Evolutionary conservation across 2,329 filamentous ascomycete species (phyloP), one percentile per base, ranked within the genome.

Genomic region (Lecanicillium sp.): DNA sequence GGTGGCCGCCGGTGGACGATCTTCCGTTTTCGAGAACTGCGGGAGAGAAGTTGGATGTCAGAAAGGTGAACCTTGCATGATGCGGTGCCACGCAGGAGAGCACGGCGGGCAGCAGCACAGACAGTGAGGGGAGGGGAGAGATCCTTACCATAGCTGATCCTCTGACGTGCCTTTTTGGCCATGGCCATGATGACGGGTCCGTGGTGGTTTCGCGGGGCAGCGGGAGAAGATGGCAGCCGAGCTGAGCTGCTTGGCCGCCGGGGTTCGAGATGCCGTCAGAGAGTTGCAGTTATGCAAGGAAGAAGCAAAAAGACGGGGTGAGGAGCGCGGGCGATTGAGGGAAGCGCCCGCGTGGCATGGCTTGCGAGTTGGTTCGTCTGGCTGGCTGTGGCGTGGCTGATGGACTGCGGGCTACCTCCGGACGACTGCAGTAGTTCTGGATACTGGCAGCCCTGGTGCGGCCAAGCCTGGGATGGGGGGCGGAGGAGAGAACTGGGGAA

Each of bases 1-100:
- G 79, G 73, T 98, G 93, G 50, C 91, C 91, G 56, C 88, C 89
- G 37, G 68, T 72, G 41, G 76, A 77, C 36, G 75, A 72, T 58
- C 77, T 75, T 54, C 75, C 75, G 53, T 77, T 74, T 62, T 81
- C 77, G 60, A 81, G 74, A 60, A 81, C 78, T 81, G 56, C 21
- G 55, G 21, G 49, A 43, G 36, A 39, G 50, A 17, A 44, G 23
- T 19, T 23, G 5, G n/a, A n/a, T n/a, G n/a, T n/a, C n/a, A n/a
- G n/a, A n/a, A n/a, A n/a, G n/a, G n/a, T n/a, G n/a, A n/a, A n/a
- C n/a, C n/a, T 35, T 35, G 32, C 32, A 8, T 6, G 6, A n/a
- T 15, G n/a, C 17, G 5, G 7, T 5, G 17, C 6, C n/a, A 15
- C 7, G n/a, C 7, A 6, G 14, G 32, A 15, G 44, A 24, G 26